Evolutionary conservation across 495 filamentous ascomycete species (phyloP).

Genomic region (Penicillium maclennaniae): DNA sequence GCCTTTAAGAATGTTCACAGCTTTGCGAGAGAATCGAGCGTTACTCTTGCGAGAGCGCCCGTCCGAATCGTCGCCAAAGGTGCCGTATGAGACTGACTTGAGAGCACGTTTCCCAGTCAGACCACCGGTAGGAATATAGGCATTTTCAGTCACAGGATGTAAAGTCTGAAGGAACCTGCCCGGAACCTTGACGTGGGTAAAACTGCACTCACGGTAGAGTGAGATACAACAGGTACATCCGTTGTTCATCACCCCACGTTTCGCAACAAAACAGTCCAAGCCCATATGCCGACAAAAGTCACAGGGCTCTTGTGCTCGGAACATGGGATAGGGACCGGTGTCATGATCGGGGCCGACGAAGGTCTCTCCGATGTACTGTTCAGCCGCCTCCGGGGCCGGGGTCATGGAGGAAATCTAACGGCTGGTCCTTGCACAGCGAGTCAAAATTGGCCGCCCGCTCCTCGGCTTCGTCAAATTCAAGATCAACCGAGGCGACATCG

Average conservation of each 20-base stretch:
- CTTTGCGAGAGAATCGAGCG: conserved; percentile 66
- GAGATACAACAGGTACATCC: conserved; percentile 78
- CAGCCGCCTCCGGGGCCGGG: conserved; percentile 27
- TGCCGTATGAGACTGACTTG: conserved; percentile 38
- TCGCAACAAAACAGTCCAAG: conserved; percentile 72
- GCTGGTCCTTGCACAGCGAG: conserved; percentile 35
- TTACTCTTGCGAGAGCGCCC: conserved; percentile 51
- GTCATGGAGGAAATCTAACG: conserved; percentile 34
- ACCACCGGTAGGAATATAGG: conserved; percentile 32
- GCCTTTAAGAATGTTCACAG: conserved; percentile 68
- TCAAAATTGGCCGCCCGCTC: conserved; percentile 33
- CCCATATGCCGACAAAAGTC: conserved; percentile 64
- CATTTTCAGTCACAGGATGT: conserved; percentile 48
- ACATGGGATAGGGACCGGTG: conserved; percentile 45
- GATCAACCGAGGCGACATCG: conserved; percentile 40
- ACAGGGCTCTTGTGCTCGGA: conserved; percentile 56
- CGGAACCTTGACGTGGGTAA: conserved; percentile 49
- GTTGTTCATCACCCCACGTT: conserved; percentile 61
- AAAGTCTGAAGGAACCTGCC: conserved; percentile 49
- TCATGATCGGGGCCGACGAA: conserved; percentile 28
- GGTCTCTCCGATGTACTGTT: conserved; percentile 20
- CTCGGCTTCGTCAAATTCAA: conserved; percentile 37
- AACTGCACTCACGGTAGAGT: conserved; percentile 69
- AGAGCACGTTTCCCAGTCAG: conserved; percentile 38
- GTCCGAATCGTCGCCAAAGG: conserved; percentile 35